These are phyloP conservation scores for Hypoxylon sp. DNA, from an alignment of 2,329 filamentous ascomycete species.

Conservation along the genomic window DNA sequence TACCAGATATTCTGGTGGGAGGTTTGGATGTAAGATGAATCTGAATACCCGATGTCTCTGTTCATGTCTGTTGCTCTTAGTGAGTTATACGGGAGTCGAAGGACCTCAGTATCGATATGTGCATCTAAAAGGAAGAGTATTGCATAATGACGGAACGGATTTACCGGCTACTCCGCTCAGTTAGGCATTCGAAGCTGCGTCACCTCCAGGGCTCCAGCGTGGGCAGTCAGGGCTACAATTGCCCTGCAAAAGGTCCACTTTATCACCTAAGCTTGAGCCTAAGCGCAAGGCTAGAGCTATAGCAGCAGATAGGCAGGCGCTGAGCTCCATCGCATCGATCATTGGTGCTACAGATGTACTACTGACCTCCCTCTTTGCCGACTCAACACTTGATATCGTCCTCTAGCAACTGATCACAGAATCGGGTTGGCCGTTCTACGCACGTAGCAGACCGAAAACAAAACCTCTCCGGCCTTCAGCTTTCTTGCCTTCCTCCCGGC, in stretches of 20 bases:
- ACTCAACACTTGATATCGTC: neutral
- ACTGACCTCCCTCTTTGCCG: constrained; percentile 6
- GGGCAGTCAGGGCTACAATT: too few species aligned
- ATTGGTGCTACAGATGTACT: too few species aligned
- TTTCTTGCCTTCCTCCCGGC: neutral
- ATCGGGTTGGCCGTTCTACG: neutral
- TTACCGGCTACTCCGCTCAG: constrained; percentile 14
- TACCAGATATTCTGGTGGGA: neutral
- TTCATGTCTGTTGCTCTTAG: neutral
- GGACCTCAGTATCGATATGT: neutral
- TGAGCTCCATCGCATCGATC: constrained; percentile 19
- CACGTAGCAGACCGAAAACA: neutral
- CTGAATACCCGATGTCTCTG: neutral
- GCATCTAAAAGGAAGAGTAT: neutral
- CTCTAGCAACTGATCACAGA: neutral
- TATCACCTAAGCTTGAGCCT: constrained; percentile 26
- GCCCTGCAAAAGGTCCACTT: too few species aligned
- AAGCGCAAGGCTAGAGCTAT: constrained; percentile 16
- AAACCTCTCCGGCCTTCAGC: neutral
- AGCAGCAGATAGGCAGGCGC: constrained; percentile 6
- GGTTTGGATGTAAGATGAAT: constrained; percentile 6
- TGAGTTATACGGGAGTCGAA: too few species aligned
- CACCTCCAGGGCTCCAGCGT: constrained; percentile 25
- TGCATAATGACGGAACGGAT: constrained; percentile 2
- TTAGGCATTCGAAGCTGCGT: constrained; percentile 32